A percentile compares a stretch with the other conserved stretches of the same genome.
Conservation (phyloP, 768 basidiomycete species). For the Arthromyces matolae region DNA sequence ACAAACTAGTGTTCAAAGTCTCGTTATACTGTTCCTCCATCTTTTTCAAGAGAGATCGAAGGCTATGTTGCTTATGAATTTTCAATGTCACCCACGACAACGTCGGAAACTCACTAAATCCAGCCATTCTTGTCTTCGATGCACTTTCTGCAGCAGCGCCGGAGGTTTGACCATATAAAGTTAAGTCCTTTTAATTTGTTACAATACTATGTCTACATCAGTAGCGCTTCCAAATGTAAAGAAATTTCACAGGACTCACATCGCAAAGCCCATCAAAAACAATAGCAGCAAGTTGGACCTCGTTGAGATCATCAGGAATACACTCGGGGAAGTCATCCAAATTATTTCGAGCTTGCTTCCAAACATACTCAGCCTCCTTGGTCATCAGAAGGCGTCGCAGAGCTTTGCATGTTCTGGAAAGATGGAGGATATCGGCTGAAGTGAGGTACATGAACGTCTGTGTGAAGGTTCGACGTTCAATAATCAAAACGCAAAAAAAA, state of each 20-base stretch:
- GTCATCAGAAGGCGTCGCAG: slow-evolving; percentile 26
- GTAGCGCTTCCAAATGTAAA: not conserved
- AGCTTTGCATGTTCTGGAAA: slow-evolving; percentile 34
- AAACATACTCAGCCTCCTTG: slow-evolving; percentile 4
- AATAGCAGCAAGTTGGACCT: slow-evolving; percentile 4
- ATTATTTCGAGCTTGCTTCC: slow-evolving; percentile 8
- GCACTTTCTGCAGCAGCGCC: slow-evolving; percentile 13
- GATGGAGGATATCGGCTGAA: slow-evolving; percentile 33
- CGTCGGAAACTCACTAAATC: not conserved
- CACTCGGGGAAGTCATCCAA: slow-evolving; percentile 10
- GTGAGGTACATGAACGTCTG: slow-evolving; percentile 35
- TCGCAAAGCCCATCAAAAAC: slow-evolving; percentile 4
- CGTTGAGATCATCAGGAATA: slow-evolving; percentile 11
- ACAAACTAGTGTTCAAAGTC: too few relatives aligned
- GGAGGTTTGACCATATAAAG: slow-evolving; percentile 11
- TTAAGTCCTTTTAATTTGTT: not conserved
- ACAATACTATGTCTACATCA: slow-evolving; percentile 3
- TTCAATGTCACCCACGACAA: not conserved
- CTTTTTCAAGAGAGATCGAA: too few relatives aligned
- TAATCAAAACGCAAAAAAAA: not conserved
- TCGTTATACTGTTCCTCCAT: too few relatives aligned
- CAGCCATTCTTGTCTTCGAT: not conserved
- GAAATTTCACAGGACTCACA: not conserved
- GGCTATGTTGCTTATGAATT: too few relatives aligned
- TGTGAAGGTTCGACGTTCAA: not conserved